Percentiles rank a stretch among this genome's conserved stretches.
Conservation (phyloP, 139 green algal genomes). For the Astrephomene gubernaculifera region DNA sequence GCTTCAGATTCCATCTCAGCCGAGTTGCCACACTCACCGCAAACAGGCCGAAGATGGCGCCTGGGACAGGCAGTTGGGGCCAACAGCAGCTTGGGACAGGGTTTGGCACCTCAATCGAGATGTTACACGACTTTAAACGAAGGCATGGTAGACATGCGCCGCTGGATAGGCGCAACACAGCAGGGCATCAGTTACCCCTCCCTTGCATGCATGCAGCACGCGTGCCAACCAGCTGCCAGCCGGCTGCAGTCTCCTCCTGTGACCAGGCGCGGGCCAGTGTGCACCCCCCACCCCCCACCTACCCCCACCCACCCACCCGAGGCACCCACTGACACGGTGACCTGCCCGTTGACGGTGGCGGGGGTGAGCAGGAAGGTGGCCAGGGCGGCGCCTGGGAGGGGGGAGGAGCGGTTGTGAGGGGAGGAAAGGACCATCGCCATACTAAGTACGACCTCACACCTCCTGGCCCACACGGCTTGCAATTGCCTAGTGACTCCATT, state of each 20-base stretch:
- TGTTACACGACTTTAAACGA: background rate
- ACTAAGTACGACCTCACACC: background rate
- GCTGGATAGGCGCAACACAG: no score
- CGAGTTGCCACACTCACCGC: constrained; percentile 76
- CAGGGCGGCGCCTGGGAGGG: constrained; percentile 60
- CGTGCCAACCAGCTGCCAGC: background rate
- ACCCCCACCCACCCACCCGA: constrained; percentile 43
- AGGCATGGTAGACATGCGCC: background rate
- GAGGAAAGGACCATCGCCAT: no score
- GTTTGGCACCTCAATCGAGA: background rate
- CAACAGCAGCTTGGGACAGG: background rate
- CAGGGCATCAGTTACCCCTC: no score
- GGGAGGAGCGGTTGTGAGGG: background rate
- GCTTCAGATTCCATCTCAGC: constrained; percentile 71
- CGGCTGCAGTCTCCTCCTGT: background rate
- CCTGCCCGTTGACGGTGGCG: constrained; percentile 7
- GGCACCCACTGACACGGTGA: constrained; percentile 65
- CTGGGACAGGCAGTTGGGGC: constrained; percentile 32
- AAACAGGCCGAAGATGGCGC: constrained; percentile 94
- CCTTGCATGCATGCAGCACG: background rate
- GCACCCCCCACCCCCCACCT: no score
- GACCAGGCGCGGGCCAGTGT: background rate
- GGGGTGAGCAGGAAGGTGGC: constrained; percentile 57
- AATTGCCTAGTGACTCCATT: background rate
- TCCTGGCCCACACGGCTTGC: background rate